phyloP scores from a whole-genome alignment of 1,284 basidiomycete genomes.

The Kwoniella shivajii region DNA sequence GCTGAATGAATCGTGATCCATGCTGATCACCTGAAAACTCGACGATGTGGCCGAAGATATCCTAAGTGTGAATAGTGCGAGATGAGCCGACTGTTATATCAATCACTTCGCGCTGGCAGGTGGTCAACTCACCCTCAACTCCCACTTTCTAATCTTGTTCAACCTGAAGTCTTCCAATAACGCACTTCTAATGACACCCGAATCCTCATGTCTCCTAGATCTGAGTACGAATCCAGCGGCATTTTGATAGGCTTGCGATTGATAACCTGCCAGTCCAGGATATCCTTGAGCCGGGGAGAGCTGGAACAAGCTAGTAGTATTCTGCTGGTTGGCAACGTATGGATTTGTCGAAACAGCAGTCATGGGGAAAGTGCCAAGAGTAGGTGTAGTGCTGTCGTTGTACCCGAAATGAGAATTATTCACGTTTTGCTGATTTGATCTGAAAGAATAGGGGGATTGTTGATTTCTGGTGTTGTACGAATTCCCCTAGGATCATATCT shows the following conservation, averaged over 20 bases:
- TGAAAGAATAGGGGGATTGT: neutral
- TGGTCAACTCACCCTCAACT: constrained; percentile 63
- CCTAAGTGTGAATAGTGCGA: constrained; percentile 46
- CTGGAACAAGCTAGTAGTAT: constrained; percentile 2
- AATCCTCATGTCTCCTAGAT: constrained; percentile 19
- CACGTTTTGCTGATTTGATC: neutral
- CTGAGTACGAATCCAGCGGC: constrained; percentile 6
- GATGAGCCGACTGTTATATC: neutral
- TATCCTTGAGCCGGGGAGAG: constrained; percentile 51
- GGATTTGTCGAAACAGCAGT: neutral
- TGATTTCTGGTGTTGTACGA: neutral
- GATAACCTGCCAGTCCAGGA: constrained; percentile 48
- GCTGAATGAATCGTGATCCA: constrained; percentile 86
- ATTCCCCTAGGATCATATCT: neutral
- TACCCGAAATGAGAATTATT: constrained; percentile 10
- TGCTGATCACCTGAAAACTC: constrained; percentile 96
- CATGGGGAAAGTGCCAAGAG: neutral
- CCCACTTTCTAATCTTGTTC: constrained; percentile 76
- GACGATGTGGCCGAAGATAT: constrained; percentile 81
- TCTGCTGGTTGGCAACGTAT: neutral
- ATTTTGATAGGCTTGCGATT: constrained; percentile 7
- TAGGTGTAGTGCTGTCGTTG: constrained; percentile 2
- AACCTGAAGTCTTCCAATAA: constrained; percentile 78
- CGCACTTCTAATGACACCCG: constrained; percentile 16
- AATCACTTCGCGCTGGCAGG: no score